Percentiles rank a stretch among this genome's conserved stretches.
These are phyloP conservation scores for Phalaenopsis aphrodite DNA, from an alignment of 106 monocot species.

Conservation along the genomic window DNA sequence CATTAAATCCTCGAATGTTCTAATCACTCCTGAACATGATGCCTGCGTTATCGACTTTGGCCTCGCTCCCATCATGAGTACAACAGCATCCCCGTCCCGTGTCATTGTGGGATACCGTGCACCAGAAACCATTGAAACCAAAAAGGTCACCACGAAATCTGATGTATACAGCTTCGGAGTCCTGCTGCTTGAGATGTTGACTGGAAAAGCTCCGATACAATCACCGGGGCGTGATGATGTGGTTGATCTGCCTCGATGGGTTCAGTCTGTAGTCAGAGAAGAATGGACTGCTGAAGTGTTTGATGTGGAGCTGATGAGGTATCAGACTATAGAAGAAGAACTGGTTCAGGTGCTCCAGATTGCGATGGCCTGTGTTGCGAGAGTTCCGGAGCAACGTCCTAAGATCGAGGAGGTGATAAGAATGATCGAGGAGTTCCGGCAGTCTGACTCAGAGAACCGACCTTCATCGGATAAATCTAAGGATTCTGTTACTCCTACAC, in stretches of 20 bases:
- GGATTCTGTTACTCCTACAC: slow-evolving; percentile 6
- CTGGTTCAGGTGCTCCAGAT: slow-evolving; percentile 16
- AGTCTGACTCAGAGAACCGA: slow-evolving; percentile 11
- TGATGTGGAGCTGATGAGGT: slow-evolving; percentile 11
- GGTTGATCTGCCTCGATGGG: slow-evolving; percentile 14
- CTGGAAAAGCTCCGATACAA: slow-evolving; percentile 42
- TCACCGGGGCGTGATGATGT: slow-evolving; percentile 23
- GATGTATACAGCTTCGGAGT: slow-evolving; percentile 65
- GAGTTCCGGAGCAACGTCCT: slow-evolving; percentile 10
- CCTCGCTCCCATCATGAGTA: slow-evolving; percentile 31
- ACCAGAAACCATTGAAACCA: slow-evolving; percentile 31
- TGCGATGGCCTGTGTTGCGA: slow-evolving; percentile 13
- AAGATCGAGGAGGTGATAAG: slow-evolving; percentile 15
- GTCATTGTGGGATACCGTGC: slow-evolving; percentile 36
- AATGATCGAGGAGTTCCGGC: slow-evolving; percentile 12
- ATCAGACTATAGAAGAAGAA: slow-evolving; percentile 10
- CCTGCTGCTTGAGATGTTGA: slow-evolving; percentile 47
- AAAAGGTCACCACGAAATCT: slow-evolving; percentile 34
- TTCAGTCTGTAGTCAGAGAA: slow-evolving; percentile 13
- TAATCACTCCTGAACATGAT: slow-evolving; percentile 27
- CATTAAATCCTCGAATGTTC: slow-evolving; percentile 52
- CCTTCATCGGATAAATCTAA: slow-evolving; percentile 8
- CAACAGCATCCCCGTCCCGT: slow-evolving; percentile 14
- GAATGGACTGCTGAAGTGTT: slow-evolving; percentile 18
- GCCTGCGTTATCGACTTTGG: slow-evolving; percentile 37